Evolutionary conservation across 495 filamentous ascomycete genomes (phyloP), one percentile per base, ranked within the genome.

Genomic region (Aspergillus kassunensis): DNA sequence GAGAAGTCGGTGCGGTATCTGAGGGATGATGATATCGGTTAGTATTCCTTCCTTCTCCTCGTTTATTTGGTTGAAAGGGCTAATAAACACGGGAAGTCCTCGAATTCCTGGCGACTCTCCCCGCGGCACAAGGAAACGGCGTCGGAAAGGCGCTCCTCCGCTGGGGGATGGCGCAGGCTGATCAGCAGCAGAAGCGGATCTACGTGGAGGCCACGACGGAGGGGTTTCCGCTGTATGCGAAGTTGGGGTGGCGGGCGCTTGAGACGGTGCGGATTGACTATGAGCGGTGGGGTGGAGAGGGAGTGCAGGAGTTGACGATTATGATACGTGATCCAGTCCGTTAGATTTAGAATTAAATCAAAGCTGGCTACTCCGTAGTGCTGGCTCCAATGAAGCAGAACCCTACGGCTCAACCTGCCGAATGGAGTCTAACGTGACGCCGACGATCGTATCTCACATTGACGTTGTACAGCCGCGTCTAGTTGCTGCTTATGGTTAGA

Each of bases 191-290:
- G 1, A 54, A 64, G n/a, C 68, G 71, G 44, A 64, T 75, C 11
- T 84, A 77, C 63, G 58, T 84, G n/a, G 79, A 82, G 51, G 76
- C 78, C 2, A 79, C 78, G 31, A 73, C 71, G 20, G 67, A 64
- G 13, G 80, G 79, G 25, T 64, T 65, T 21, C 62, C 65, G n/a
- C 53, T 82, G 44, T 85, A 84, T 62, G 58, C 65, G 48, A 74
- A 69, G 56, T 51, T 70, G 49, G 80, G 82, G 19, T 79, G 72
- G 62, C 47, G 48, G 43, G 51, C 54, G 24, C 75, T 81, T 55
- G 56, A 72, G 47, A 58, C 68, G 27, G 51, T 72, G 10, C 67
- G 72, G 27, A 39, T 75, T 13, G 69, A 74, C 52, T 65, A 69
- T 30, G 56, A 23, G 20, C 53, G 51, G 56, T 73, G 47, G 55